Evolutionary conservation across 169 alveolate genomes (phyloP), one percentile per base, ranked within the genome.

Genomic region (Nephromyces sp.): DNA sequence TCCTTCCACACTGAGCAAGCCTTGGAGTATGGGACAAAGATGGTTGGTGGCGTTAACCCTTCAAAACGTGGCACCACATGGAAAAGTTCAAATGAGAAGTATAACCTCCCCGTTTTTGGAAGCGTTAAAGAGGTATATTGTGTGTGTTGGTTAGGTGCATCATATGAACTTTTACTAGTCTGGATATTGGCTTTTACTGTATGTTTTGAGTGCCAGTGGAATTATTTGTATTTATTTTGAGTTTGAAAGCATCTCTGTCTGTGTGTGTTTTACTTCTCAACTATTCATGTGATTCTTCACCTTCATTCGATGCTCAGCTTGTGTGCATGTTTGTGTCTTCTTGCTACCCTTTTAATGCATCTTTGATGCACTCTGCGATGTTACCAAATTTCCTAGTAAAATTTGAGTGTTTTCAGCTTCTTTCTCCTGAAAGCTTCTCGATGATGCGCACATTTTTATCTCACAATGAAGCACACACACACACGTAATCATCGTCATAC

Each of bases 21-120:
- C 28, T 80, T 92, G 67, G 87, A 81, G 24, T 92, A 92, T 67
- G 94, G 95, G 57, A 92, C 96, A 34, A 82, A 90, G 65, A 80
- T 92, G 82, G 97, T 92, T n/a, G 97, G 95, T 8, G 97, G 97
- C n/a, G 97, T 92, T 1, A 87, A 92, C 83, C 91, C 94, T 22
- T 68, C 77, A 32, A 92, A 90, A 78, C 92, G 88, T 5, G 97
- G 96, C 1, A 74, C 91, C 29, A 74, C 74, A 29, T 87, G 93
- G 93, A 68, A 61, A 66, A 78, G 88, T 15, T 32, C 73, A 35
- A 90, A 84, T 64, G 84, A 76, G 30, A 74, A 84, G 71, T 79
- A 79, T 63, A 66, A 77, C 30, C 78, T 88, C 27, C 93, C 93
- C 0, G 89, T 88, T 52, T 88, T 81, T 71, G 65, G 77, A 21